Evolutionary conservation across 352 stramenopile species (phyloP), one percentile per base, ranked within the genome.

Genomic region (Phytophthora brassicae): DNA sequence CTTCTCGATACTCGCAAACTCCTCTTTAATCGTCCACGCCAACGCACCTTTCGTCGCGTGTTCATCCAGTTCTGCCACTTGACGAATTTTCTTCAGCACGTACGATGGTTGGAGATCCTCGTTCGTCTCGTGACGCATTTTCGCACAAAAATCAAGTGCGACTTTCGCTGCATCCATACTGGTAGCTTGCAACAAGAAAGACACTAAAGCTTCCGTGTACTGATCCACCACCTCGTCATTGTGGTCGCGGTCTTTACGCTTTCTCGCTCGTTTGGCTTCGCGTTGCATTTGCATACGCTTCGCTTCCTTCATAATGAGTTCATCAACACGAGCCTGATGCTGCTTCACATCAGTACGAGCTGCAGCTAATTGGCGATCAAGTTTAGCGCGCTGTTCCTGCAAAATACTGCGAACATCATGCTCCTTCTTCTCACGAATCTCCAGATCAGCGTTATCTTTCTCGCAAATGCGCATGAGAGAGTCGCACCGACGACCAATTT

Each of bases 401-500:
- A 95, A 45, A 19, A 90, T 64, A 16, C 66, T 52, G 3, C 81
- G 79, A 39, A 85, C 72, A 17, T 89, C 81, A 0, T 80, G 60
- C 50, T 95, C 86, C 45, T 93, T 93, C 53, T 81, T 85, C 59
- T 94, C 85, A 24, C 88, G 88, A 22, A 70, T 55, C 29, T 93
- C 84, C 38, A 91, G 56, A 28, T 95, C 89, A 0, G 90, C 84
- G 43, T 97, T 96, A 52, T 98, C 93, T 66, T 95, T 96, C 67
- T 98, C 93, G 16, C 97, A 95, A 65, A 98, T 93, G 12, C 90
- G 89, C 71, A 99, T 98, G 16, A 99, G 69, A 0, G 90, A 71
- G 58, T 99, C 96, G 50, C 95, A 98, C 12, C 97, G 92, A 42
- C 96, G 95, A 26, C 98, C 94, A 33, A 99, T 97, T 67, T 99